Evolutionary conservation across 1,284 basidiomycete species (phyloP), one percentile per base, ranked within the genome.

Genomic region (Takashimella koratensis): DNA sequence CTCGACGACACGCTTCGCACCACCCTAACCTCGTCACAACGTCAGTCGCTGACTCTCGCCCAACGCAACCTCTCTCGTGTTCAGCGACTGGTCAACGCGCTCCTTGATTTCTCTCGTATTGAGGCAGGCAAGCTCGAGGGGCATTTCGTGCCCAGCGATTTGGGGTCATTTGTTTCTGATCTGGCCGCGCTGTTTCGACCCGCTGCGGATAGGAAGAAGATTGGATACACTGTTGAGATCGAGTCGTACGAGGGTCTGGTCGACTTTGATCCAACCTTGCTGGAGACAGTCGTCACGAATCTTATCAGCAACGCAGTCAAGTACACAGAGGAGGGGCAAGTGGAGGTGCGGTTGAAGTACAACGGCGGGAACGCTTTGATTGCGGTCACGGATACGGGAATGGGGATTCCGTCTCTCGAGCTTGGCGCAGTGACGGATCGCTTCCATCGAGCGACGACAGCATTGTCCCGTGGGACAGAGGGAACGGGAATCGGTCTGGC

Each of bases 281-380:
- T 75, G 60, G 78, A 79, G 51, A 78, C 74, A 41, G 62, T 76
- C 40, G 45, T 70, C 3, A 58, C 69, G 51, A 76, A 76, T 49
- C 58, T 77, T 13, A 51, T 77, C 40, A 65, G 70, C 2, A 77
- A 78, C 56, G 73, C 70, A 3, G 60, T 75, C 54, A 73, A 75
- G 56, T 70, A 71, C 49, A 75, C 73, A 19, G 57, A 65, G 6
- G 22, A 23, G 11, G 73, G 73, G 0, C 52, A 49, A 1, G 69
- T 77, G 43, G 66, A 59, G 1, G 59, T 76, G n/a, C 30, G 44
- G 5, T 36, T 75, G n/a, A 21, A 42, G 1, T 72, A 67, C 45
- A 58, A 54, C 13, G 51, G 59, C 1, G 52, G 60, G 6, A 45
- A 57, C 13, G 70, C 68, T 12, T 62, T 64, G 25, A 47, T 76